Evolutionary conservation across 2,329 filamentous ascomycete species (phyloP).

Genomic region (Colletotrichum falcatum): DNA sequence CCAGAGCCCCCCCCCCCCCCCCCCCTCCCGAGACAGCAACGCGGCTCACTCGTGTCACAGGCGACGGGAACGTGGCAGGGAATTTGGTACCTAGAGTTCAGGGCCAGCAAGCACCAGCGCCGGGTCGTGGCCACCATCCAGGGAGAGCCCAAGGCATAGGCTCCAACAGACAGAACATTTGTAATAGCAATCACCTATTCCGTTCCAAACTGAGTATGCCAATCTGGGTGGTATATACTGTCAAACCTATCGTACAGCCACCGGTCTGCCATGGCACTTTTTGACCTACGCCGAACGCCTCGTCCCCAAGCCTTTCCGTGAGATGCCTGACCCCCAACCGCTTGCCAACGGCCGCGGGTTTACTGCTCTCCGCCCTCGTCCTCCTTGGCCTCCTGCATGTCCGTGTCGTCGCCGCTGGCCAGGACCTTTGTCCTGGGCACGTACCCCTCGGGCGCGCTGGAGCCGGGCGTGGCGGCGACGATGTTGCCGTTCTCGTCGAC

Average conservation of each 20-base stretch:
- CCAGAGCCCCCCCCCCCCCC: too few species aligned
- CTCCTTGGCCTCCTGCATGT: conserved; percentile 65
- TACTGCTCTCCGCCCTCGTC: conserved; percentile 56
- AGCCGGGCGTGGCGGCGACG: conserved; percentile 84
- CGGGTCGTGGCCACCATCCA: conserved; percentile 94
- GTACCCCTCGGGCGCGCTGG: conserved; percentile 67
- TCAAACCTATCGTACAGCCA: conserved; percentile 36
- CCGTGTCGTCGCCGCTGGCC: conserved; percentile 70
- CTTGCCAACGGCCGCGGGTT: neutral
- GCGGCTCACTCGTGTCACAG: conserved; percentile 47
- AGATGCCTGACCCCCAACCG: conserved; percentile 10
- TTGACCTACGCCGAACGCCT: conserved; percentile 43
- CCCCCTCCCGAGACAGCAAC: neutral
- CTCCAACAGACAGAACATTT: neutral
- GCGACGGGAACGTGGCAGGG: conserved; percentile 82
- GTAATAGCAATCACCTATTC: conserved; percentile 3
- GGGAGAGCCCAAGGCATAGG: conserved; percentile 73
- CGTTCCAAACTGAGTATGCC: conserved; percentile 9
- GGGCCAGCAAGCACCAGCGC: conserved; percentile 79
- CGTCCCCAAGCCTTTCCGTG: conserved; percentile 32
- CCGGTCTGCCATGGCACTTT: conserved; percentile 32
- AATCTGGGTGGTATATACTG: conserved; percentile 21
- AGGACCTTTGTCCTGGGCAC: conserved; percentile 75
- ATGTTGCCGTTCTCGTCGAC: conserved; percentile 93
- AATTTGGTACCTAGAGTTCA: conserved; percentile 95